Evolutionary conservation across 164 flowering plant species (phyloP), one percentile per base, ranked within the genome.

Genomic region (Sedum album): DNA sequence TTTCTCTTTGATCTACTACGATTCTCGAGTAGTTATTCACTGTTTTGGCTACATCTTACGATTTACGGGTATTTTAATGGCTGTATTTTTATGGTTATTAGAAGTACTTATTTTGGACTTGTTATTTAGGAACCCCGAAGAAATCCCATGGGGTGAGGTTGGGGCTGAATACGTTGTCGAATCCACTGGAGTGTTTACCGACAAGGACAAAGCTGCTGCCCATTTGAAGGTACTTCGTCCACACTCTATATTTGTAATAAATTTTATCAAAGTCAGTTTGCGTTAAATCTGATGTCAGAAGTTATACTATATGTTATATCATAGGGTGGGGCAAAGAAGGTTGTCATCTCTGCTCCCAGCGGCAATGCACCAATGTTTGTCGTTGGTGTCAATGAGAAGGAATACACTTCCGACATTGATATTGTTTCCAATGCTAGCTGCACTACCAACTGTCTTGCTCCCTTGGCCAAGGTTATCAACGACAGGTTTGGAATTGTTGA

Each of bases 361-460:
- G 46, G 30, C 26, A 41, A 65, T 4, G 67, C 67, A 35, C 67
- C 67, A 46, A 74, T 74, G 76, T 74, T 74, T 36, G 76, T 74
- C 31, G 33, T 70, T 61, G 76, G 76, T 33, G 76, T 74, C 67
- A 74, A 74, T 46, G 73, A 74, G 70, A 74, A 74, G 70, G 76
- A 74, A 55, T 74, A 74, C 68, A 74, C 62, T 20, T 31, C 73
- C 21, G 73, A 74, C 26, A 31, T 70, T 63, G 61, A 74, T 66
- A 57, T 73, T 67, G 72, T 73, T 31, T 88, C 93, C 33, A 88
- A 88, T 74, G 93, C 93, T 69, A 86, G 93, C 76, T 88, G 90
- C 82, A 88, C 93, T 0, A 88, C 93, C 63, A 88, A 88, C 78
- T 86, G 93, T 65, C 84, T 88, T 74, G 93, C 93, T 64, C 93